phyloP scores from a whole-genome alignment of 1,284 basidiomycete genomes.

The Cutaneotrichosporon cavernicola region DNA sequence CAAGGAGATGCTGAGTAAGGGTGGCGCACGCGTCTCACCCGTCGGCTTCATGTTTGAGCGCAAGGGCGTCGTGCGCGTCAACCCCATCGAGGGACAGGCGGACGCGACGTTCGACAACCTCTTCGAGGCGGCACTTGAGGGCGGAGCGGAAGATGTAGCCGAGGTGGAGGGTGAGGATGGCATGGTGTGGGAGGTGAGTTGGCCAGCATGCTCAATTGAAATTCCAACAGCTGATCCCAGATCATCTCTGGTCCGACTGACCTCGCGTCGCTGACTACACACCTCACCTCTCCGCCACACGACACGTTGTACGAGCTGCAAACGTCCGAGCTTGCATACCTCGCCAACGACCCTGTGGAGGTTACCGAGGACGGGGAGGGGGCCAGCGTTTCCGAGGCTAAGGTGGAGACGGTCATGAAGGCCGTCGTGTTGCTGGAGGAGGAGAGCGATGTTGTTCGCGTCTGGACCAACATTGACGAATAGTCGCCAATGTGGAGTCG shows the following conservation, averaged over 20 bases:
- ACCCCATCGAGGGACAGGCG: slow-evolving; percentile 45
- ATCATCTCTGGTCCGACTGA: slow-evolving; percentile 37
- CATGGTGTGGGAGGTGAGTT: slow-evolving; percentile 34
- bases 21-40: slow-evolving; percentile 69
- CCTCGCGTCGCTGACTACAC: slow-evolving; percentile 32
- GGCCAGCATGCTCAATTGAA: neutral
- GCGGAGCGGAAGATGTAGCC: slow-evolving; percentile 57
- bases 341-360: slow-evolving; percentile 39
- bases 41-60: slow-evolving; percentile 75
- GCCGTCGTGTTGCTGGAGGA: slow-evolving; percentile 43
- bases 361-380: slow-evolving; percentile 33
- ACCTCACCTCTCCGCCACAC: slow-evolving; percentile 28
- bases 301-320: slow-evolving; percentile 29
- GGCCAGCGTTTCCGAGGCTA: slow-evolving; percentile 31
- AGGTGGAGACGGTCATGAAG: slow-evolving; percentile 34
- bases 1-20: slow-evolving; percentile 61
- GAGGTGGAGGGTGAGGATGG: slow-evolving; percentile 42
- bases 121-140: slow-evolving; percentile 51
- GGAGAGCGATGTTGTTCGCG: slow-evolving; percentile 46
- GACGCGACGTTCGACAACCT: slow-evolving; percentile 43
- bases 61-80: slow-evolving; percentile 65
- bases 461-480: slow-evolving; percentile 50
- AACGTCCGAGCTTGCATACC: slow-evolving; percentile 40
- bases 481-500: neutral
- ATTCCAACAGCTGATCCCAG: slow-evolving; percentile 30